phyloP scores from a whole-genome alignment of 305 asterid genomes.

The Plantago coronopus region DNA sequence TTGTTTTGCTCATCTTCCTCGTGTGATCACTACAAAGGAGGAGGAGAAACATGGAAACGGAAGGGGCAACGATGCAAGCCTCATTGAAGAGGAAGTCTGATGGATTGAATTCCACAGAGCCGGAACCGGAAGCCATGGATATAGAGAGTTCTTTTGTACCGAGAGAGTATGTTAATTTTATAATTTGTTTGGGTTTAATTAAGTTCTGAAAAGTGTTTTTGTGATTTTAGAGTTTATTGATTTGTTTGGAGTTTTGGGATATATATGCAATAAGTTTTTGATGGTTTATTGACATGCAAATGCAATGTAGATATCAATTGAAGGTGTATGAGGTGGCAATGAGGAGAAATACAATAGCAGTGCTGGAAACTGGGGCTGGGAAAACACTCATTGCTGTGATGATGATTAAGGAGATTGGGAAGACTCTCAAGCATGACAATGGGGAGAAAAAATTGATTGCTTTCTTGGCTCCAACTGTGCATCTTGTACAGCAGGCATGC shows the following conservation, averaged over 20 bases:
- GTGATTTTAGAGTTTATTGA: background rate
- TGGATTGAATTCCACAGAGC: conserved; percentile 25
- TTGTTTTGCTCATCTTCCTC: conserved; percentile 1
- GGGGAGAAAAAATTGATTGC: conserved; percentile 54
- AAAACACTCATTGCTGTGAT: conserved; percentile 51
- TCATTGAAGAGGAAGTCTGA: conserved; percentile 50
- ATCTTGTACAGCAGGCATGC: conserved; percentile 73
- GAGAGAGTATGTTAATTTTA: conserved; percentile 40
- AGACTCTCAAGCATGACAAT: conserved; percentile 32
- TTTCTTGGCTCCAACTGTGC: conserved; percentile 81
- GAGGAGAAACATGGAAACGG: conserved; percentile 32
- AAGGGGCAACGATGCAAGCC: conserved; percentile 27
- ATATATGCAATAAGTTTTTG: conserved; percentile 2
- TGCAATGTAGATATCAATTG: conserved; percentile 42
- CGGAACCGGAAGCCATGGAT: conserved; percentile 40
- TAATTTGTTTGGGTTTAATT: background rate
- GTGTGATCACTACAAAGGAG: conserved; percentile 20
- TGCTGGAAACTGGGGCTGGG: conserved; percentile 56
- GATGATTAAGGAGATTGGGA: conserved; percentile 72
- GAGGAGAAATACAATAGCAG: conserved; percentile 73
- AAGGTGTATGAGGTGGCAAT: conserved; percentile 69
- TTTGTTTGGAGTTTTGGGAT: background rate
- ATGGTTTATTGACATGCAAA: conserved; percentile 18
- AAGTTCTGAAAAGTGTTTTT: conserved; percentile 1
- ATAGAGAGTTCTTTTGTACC: conserved; percentile 36